phyloP scores from a whole-genome alignment of 768 basidiomycete genomes.

The Amanita thiersii region DNA sequence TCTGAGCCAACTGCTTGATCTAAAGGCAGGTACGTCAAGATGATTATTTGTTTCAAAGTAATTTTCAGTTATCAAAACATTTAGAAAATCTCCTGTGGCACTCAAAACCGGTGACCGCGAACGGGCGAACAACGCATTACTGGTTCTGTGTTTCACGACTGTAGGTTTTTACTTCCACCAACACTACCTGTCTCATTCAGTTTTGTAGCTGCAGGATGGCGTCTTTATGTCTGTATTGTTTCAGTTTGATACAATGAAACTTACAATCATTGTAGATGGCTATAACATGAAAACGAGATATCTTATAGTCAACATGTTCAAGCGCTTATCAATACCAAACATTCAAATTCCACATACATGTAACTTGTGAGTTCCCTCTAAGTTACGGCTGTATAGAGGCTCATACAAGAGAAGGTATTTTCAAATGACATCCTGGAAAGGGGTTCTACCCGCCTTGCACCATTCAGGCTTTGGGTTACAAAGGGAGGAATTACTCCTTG shows the following conservation, averaged over 20 bases:
- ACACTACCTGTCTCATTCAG: not conserved
- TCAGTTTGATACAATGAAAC: not conserved
- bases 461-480: conserved; percentile 7
- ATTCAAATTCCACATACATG: not conserved
- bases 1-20: conserved; percentile 16
- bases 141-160: conserved; percentile 36
- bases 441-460: conserved; percentile 6
- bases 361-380: not conserved
- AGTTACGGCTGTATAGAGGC: conserved; percentile 5
- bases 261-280: conserved; percentile 15
- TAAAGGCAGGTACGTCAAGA: too few relatives aligned
- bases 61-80: too few relatives aligned
- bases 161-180: not conserved
- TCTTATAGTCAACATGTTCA: not conserved
- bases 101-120: not conserved
- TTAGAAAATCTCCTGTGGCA: not conserved
- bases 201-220: conserved; percentile 35
- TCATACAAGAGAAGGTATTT: conserved; percentile 11
- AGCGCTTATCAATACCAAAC: not conserved
- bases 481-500: conserved; percentile 2
- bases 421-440: conserved; percentile 15
- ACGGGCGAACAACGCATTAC: conserved; percentile 25
- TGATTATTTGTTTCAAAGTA: too few relatives aligned
- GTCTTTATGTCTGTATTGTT: conserved; percentile 33
- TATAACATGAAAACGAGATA: conserved; percentile 17